Evolutionary conservation across 2,329 filamentous ascomycete species (phyloP).

Genomic region (Rutstroemia sydowiana): DNA sequence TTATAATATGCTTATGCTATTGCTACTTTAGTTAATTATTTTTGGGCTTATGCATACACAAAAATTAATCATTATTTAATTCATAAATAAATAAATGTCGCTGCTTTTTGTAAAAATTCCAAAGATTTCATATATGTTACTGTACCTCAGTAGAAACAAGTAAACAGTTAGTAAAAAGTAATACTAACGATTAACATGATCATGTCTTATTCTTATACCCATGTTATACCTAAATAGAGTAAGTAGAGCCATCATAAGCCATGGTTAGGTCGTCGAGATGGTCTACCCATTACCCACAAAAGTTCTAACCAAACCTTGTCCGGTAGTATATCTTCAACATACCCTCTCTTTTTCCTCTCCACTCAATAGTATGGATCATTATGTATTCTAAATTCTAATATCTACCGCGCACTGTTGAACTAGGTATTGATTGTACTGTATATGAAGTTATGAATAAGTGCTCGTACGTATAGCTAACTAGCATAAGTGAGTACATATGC

Average conservation of each 20-base stretch:
- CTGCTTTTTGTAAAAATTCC: too few species aligned
- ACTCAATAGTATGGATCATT: constrained; percentile 1
- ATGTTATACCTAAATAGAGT: background rate
- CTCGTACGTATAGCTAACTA: background rate
- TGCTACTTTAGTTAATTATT: background rate
- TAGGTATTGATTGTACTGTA: too few species aligned
- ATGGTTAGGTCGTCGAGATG: too few species aligned
- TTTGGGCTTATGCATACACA: constrained; percentile 27
- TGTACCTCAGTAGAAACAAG: too few species aligned
- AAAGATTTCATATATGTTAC: too few species aligned
- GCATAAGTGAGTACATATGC: background rate
- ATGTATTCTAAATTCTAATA: too few species aligned
- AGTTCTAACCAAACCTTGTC: background rate
- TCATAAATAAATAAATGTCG: background rate
- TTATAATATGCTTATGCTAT: background rate
- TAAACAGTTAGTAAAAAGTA: too few species aligned
- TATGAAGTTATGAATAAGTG: too few species aligned
- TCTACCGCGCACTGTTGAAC: too few species aligned
- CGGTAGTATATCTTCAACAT: background rate
- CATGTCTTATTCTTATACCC: too few species aligned
- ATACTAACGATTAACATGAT: too few species aligned
- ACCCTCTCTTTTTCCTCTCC: background rate
- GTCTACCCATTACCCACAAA: background rate
- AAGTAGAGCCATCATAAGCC: too few species aligned
- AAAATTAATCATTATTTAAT: constrained; percentile 1